These are phyloP conservation scores for Solanum stenotomum DNA, from an alignment of 257 asterid genomes.

Conservation along the genomic window DNA sequence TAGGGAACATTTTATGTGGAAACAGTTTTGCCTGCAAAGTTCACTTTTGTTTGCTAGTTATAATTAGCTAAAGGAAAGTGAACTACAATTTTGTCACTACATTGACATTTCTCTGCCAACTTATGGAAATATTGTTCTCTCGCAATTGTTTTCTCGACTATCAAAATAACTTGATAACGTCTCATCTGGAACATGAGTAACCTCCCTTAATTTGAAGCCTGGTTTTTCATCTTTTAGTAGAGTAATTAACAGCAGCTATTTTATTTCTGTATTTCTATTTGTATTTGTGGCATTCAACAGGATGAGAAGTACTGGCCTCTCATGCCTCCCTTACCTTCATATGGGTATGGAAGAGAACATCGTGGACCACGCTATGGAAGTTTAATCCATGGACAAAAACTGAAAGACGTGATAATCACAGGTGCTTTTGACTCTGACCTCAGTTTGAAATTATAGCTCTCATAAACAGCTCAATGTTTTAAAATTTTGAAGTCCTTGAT, in stretches of 20 bases:
- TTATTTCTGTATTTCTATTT: neutral
- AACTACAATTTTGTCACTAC: neutral
- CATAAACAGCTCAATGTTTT: neutral
- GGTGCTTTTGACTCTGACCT: constrained; percentile 28
- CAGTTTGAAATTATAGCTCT: neutral
- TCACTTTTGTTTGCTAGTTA: neutral
- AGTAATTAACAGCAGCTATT: neutral
- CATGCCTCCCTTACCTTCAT: constrained; percentile 94
- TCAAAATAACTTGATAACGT: neutral
- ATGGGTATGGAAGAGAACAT: constrained; percentile 92
- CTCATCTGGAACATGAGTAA: neutral
- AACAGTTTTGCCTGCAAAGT: neutral
- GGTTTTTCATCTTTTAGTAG: neutral
- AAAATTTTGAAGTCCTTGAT: neutral
- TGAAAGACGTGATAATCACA: constrained; percentile 88
- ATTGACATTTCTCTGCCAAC: neutral
- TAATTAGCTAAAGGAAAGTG: neutral
- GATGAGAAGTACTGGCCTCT: constrained; percentile 89
- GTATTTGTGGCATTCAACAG: constrained; percentile 16
- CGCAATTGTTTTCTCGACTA: neutral
- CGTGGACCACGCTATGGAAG: constrained; percentile 94
- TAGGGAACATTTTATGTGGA: neutral
- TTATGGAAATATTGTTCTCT: neutral
- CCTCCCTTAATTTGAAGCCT: neutral
- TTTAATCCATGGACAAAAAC: constrained; percentile 93